Base-by-base conservation (phyloP, 441 rosid species). In the Aquilaria agallochum region DNA sequence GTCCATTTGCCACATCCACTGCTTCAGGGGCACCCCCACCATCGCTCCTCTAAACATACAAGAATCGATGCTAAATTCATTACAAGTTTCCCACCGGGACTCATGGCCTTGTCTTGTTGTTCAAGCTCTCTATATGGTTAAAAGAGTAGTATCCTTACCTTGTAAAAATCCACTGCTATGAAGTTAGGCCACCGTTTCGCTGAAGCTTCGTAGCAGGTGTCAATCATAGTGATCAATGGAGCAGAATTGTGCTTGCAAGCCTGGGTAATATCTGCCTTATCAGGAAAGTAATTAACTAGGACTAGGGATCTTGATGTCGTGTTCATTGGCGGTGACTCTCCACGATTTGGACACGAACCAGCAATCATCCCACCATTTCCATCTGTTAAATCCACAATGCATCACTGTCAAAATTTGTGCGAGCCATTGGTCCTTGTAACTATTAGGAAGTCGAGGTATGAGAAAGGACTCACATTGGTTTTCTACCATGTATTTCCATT, bases 111-210 rank as follows among this genome's bases (percentile, higher is more conserved):
- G 8, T 15, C 31, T 51, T 36, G 50, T 54, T 34, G 15, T 57
- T 2, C 20, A 20, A 20, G 20, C 20, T 20, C 20, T 5, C 5
- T 59, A 11, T 50, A 42, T 52, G 40, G 27, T 53, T 46, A 30
- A 56, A 15, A 20, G 9, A 2, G 30, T 13, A 45, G 33, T 4
- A 31, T 31, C 13, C 15, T 42, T 72, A 85, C 90, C 83, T 74
- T 76, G 85, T 87, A 82, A 61, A 80, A 87, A 65, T 87, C 90
- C 1, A 84, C 86, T 4, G 93, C 88, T 34, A 87, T 74, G 82
- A 74, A 84, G 73, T 84, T 84, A 62, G 93, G 83, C 93, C 93
- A 84, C 31, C 88, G 66, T 27, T 84, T 75, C 8, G 85, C 86
- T 0, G 88, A 59, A 5, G 84, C 90, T 51, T 20, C 68, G 58